phyloP scores from a whole-genome alignment of 1,139 yeast species.

The Candida sanyaensis region DNA sequence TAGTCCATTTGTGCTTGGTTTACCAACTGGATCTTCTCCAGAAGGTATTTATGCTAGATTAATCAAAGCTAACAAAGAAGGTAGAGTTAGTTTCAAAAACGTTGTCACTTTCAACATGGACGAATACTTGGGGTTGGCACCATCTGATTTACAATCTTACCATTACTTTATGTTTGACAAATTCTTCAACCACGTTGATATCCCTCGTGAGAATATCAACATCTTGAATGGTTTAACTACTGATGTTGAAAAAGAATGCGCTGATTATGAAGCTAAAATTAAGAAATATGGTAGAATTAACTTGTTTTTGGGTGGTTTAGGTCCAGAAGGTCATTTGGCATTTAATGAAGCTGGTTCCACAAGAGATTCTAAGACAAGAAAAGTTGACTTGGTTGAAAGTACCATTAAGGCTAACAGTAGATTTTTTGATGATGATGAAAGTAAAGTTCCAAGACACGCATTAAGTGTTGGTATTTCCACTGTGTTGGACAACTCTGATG shows the following conservation, averaged over 20 bases:
- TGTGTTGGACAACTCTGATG: slow-evolving; percentile 58
- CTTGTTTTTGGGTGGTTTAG: slow-evolving; percentile 62
- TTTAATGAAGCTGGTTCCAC: slow-evolving; percentile 62
- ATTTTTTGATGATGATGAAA: slow-evolving; percentile 49
- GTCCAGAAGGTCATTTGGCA: slow-evolving; percentile 68
- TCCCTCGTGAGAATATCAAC: slow-evolving; percentile 55
- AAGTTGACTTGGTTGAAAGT: slow-evolving; percentile 50
- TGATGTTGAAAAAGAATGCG: slow-evolving; percentile 51
- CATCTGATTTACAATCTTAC: slow-evolving; percentile 54
- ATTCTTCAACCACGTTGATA: slow-evolving; percentile 60
- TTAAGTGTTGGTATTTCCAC: slow-evolving; percentile 64
- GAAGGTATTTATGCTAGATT: slow-evolving; percentile 56
- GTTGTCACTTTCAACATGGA: slow-evolving; percentile 69
- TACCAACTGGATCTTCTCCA: slow-evolving; percentile 70
- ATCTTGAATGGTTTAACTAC: slow-evolving; percentile 56
- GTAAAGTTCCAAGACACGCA: slow-evolving; percentile 56
- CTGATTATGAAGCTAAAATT: slow-evolving; percentile 52
- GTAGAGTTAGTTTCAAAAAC: slow-evolving; percentile 49
- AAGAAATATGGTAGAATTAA: slow-evolving; percentile 53
- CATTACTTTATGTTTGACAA: slow-evolving; percentile 63
- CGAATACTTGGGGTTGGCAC: slow-evolving; percentile 55
- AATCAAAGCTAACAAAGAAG: slow-evolving; percentile 47
- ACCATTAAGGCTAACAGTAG: slow-evolving; percentile 61
- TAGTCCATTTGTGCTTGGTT: slow-evolving; percentile 59
- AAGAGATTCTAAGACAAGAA: slow-evolving; percentile 49